These are phyloP conservation scores for Geotrichum aggregatum DNA, from an alignment of 1,139 yeast genomes.

Conservation along the genomic window DNA sequence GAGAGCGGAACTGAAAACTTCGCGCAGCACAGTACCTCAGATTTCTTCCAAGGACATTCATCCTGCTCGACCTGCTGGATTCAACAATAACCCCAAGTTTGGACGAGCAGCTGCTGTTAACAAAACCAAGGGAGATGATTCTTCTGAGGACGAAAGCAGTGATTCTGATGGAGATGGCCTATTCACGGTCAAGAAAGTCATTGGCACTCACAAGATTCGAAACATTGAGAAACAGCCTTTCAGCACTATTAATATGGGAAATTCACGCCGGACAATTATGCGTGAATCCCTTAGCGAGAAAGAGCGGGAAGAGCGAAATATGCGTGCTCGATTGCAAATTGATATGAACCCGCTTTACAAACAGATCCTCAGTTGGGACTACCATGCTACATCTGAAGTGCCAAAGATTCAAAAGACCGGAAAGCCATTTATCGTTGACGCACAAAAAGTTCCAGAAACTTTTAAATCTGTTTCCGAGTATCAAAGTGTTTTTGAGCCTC, in stretches of 20 bases:
- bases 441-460: constrained; percentile 41
- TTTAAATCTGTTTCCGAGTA: constrained; percentile 64
- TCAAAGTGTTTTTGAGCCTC: constrained; percentile 65
- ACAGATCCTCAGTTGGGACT: constrained; percentile 74
- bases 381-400: constrained; percentile 50
- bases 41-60: constrained; percentile 40
- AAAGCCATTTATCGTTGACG: constrained; percentile 57
- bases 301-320: constrained; percentile 66
- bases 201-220: constrained; percentile 20
- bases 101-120: constrained; percentile 26
- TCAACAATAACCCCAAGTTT: constrained; percentile 44
- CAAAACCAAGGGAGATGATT: constrained; percentile 1
- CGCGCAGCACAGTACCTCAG: constrained; percentile 19
- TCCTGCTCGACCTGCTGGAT: constrained; percentile 82
- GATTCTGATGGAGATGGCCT: constrained; percentile 32
- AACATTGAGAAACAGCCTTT: constrained; percentile 23
- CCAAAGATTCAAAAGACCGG: constrained; percentile 54
- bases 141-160: constrained; percentile 32
- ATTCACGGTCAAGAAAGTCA: constrained; percentile 25
- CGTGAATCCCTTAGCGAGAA: constrained; percentile 31
- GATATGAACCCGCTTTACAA: constrained; percentile 72
- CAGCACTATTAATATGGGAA: constrained; percentile 10
- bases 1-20: constrained; percentile 28
- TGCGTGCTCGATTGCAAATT: constrained; percentile 76
- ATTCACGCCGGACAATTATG: constrained; percentile 12